Base-by-base conservation (phyloP, 129 eudicot genomes). In the Sambucus nigra region DNA sequence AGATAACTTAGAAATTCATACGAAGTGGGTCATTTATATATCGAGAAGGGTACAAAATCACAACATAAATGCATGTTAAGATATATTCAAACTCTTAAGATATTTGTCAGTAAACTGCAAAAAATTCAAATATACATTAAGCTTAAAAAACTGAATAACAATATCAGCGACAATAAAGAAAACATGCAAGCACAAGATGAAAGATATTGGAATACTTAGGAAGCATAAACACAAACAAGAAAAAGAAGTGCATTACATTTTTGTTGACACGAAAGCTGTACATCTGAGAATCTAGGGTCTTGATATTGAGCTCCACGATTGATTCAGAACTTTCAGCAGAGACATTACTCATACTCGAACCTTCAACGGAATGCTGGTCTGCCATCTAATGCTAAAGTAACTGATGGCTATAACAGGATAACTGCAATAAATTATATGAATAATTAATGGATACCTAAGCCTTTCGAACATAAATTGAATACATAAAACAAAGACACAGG, bases 271-370 rank as follows among this genome's bases (percentile, higher is more conserved):
- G 63, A 57, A 86, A 82, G 67, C 49, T 66, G 68, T 69, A 76
- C 21, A 75, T 72, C 68, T 75, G 94, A 16, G 99, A 86, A 68
- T 91, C 94, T 14, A 91, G 77, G 41, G 99, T 91, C 87, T 86
- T 91, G 77, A 91, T 70, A 70, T 82, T 85, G 65, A 91, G 86
- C 72, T 85, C 91, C 72, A 86, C 73, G 1, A 60, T 64, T 47
- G 95, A 74, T 26, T 75, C 91, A 45, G 86, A 76, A 74, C 73
- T 63, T 65, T 66, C 84, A 79, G 63, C 73, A 49, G 68, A 44
- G 14, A 25, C 72, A 69, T 64, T 65, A 69, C 88, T 74, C 0
- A 67, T 55, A 61, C 86, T 52, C 31, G 63, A 73, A 64, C 68
- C 73, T 55, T 81, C 93, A 62, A 22, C 55, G 3, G 71, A 31